These are phyloP conservation scores for Fusarium sp. DNA, from an alignment of 2,329 filamentous ascomycete species.

Conservation along the genomic window DNA sequence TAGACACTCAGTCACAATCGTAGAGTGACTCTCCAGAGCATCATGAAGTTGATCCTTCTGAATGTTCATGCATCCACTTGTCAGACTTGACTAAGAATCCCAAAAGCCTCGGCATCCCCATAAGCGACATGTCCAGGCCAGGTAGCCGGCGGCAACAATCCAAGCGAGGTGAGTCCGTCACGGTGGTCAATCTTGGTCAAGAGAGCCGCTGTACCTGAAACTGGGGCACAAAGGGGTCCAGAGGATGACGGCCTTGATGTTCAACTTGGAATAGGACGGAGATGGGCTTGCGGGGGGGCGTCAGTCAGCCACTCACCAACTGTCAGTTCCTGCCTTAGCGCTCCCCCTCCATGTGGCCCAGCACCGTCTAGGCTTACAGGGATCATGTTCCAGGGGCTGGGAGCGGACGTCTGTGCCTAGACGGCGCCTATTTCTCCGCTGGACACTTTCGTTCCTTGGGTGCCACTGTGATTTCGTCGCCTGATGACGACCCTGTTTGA, in stretches of 20 bases:
- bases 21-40: too few species aligned
- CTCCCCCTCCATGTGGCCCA: slow-evolving; percentile 1
- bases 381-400: background rate
- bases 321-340: slow-evolving; percentile 37
- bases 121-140: slow-evolving; percentile 1
- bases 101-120: slow-evolving; percentile 4
- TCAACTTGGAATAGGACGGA: slow-evolving; percentile 17
- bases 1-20: too few species aligned
- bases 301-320: slow-evolving; percentile 5
- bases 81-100: background rate
- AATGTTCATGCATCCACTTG: background rate
- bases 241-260: slow-evolving; percentile 4
- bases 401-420: slow-evolving; percentile 1
- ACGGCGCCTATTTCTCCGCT: slow-evolving; percentile 33
- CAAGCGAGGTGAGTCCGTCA: background rate
- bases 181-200: slow-evolving; percentile 13
- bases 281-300: background rate
- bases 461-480: background rate
- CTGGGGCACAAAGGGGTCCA: slow-evolving; percentile 9
- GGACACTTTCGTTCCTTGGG: background rate
- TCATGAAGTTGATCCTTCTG: background rate
- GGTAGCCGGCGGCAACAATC: background rate
- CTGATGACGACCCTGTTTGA: slow-evolving; percentile 20
- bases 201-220: slow-evolving; percentile 40
- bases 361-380: background rate